These are phyloP conservation scores for Willaertia magna DNA, from an alignment of 208 protist genomes.

Conservation along the genomic window DNA sequence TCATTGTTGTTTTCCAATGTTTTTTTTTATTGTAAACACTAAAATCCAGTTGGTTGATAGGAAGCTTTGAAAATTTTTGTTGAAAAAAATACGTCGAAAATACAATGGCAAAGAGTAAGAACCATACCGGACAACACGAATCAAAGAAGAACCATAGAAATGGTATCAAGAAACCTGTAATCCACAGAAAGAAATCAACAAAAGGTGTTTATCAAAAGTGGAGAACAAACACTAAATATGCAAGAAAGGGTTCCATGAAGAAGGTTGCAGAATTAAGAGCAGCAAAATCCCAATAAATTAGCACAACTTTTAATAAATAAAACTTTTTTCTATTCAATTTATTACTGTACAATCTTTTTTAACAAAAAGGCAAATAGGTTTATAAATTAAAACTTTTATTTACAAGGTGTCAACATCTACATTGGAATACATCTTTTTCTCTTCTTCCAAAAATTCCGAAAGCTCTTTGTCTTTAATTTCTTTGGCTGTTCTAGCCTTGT, in stretches of 20 bases:
- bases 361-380: too few relatives aligned
- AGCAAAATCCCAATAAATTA: too few relatives aligned
- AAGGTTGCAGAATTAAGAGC: too few relatives aligned
- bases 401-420: too few relatives aligned
- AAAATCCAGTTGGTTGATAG: neutral
- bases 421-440: neutral
- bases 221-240: neutral
- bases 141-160: slow-evolving; percentile 38
- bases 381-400: too few relatives aligned
- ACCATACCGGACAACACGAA: slow-evolving; percentile 45
- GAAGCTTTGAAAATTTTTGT: neutral
- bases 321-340: too few relatives aligned
- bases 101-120: slow-evolving; percentile 39
- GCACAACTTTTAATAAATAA: too few relatives aligned
- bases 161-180: slow-evolving; percentile 40
- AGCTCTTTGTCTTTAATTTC: neutral
- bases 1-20: neutral
- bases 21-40: neutral
- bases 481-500: neutral
- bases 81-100: neutral
- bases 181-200: slow-evolving; percentile 13
- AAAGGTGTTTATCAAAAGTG: slow-evolving; percentile 22
- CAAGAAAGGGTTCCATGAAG: neutral
- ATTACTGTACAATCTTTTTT: too few relatives aligned
- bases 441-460: neutral